Conservation (phyloP, 768 basidiomycete species). For the Phaffia australis region DNA sequence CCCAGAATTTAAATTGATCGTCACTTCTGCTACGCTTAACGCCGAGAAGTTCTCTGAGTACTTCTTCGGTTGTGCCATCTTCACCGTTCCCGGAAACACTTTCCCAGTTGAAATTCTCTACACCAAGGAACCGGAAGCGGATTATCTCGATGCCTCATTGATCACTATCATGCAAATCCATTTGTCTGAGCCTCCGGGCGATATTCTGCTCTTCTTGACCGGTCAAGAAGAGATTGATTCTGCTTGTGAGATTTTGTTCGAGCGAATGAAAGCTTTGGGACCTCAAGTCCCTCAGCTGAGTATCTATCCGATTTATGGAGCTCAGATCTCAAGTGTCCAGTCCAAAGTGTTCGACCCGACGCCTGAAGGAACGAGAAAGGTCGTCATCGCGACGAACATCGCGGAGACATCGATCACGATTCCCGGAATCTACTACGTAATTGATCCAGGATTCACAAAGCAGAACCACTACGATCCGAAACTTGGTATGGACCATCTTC, state of each 20-base stretch:
- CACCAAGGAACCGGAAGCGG: conserved; percentile 94
- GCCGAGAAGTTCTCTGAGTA: conserved; percentile 99
- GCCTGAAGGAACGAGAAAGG: conserved; percentile 95
- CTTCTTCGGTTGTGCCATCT: conserved; percentile 97
- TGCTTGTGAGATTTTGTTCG: conserved; percentile 88
- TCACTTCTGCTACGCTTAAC: conserved; percentile 96
- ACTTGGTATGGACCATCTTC: conserved; percentile 95
- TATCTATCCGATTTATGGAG: conserved; percentile 95
- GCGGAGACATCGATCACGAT: conserved; percentile 98
- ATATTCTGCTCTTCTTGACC: conserved; percentile 90
- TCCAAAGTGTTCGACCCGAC: conserved; percentile 96
- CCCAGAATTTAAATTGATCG: conserved; percentile 91
- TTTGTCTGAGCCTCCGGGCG: conserved; percentile 92
- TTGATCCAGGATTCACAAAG: conserved; percentile 97
- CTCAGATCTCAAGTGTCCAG: conserved; percentile 94
- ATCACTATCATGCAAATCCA: conserved; percentile 99
- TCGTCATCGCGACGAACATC: conserved; percentile 98
- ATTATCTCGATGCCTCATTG: conserved; percentile 94
- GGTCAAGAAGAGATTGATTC: conserved; percentile 99
- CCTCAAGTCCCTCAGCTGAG: conserved; percentile 97
- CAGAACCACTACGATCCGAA: conserved; percentile 97
- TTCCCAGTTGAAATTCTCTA: conserved; percentile 97
- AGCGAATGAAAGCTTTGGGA: conserved; percentile 96
- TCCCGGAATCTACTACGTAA: conserved; percentile 96
- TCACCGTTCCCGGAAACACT: conserved; percentile 99